phyloP scores from a whole-genome alignment of 1,284 basidiomycete genomes.

The Meira miltonrushii region DNA sequence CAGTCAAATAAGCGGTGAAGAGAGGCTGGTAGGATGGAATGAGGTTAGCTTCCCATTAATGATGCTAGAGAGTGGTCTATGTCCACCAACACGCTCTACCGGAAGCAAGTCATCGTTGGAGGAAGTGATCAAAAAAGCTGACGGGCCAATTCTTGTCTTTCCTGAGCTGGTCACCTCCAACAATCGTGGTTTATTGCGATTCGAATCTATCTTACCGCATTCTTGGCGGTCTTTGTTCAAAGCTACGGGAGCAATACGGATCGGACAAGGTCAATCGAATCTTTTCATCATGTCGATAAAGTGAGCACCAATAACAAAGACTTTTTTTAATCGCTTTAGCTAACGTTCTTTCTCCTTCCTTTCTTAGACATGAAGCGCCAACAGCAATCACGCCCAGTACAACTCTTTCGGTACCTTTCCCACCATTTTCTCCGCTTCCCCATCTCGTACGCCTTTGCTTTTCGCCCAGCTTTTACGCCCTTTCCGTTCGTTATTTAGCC shows the following conservation, averaged over 20 bases:
- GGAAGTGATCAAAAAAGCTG: neutral
- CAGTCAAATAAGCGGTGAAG: neutral
- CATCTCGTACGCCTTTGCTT: neutral
- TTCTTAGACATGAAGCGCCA: conserved; percentile 2
- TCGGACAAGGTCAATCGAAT: conserved; percentile 12
- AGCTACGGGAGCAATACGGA: conserved; percentile 8
- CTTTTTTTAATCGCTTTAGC: neutral
- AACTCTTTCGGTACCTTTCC: conserved; percentile 6
- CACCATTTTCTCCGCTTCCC: neutral
- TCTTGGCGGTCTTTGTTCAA: conserved; percentile 11
- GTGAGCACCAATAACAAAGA: neutral
- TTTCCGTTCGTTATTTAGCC: conserved; percentile 1
- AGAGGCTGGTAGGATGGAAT: conserved; percentile 4
- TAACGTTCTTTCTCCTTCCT: neutral
- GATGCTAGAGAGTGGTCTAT: neutral
- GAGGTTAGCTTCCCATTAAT: neutral
- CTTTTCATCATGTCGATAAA: conserved; percentile 15
- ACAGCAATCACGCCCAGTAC: conserved; percentile 2
- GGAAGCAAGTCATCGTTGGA: neutral
- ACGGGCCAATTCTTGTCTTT: conserved; percentile 4
- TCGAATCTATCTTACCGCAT: conserved; percentile 7
- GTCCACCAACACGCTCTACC: neutral
- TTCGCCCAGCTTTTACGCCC: neutral
- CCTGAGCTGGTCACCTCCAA: conserved; percentile 13
- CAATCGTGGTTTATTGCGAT: conserved; percentile 6